Evolutionary conservation across 2,329 filamentous ascomycete species (phyloP), one percentile per base, ranked within the genome.

Genomic region (Colletotrichum falcatum): DNA sequence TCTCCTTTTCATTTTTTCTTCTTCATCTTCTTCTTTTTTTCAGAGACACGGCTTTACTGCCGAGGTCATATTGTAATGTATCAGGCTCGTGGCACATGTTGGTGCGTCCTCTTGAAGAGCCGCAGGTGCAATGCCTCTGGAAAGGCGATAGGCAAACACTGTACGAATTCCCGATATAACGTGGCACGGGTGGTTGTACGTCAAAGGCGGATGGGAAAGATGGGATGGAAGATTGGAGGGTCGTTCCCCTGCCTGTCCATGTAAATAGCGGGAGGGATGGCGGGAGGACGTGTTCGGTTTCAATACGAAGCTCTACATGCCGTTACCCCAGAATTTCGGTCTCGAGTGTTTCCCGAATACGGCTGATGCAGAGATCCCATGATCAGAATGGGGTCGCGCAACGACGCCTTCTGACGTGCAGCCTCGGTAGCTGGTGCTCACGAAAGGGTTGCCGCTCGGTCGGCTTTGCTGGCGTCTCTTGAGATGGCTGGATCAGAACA

Each of bases 231-330:
- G 51, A 59, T 42, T 62, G 56, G 23, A 26, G 54, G 51, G 56
- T 58, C 28, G 26, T 56, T 48, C 58, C 39, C 49, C 9, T 9
- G n/a, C n/a, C n/a, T 46, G 44, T 23, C 7, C 62, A 62, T 55
- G 54, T 48, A 46, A 64, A n/a, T 28, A 7, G 39, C 20, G 20
- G 14, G 54, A 53, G 35, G 35, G 54, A 54, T 54, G 55, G 35
- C 28, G 28, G 42, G 56, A 42, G 42, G 37, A 46, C 64, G 64
- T 67, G 64, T 70, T 67, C 67, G 67, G 63, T 61, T 67, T 59
- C 51, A 46, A 54, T 62, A 62, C 64, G 37, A 59, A 59, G 28
- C 55, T 7, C 33, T 23, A 55, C 58, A 67, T 59, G 59, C 63
- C 67, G 51, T 35, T 55, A 8, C 44, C 42, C 26, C 35, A 44